A percentile compares a stretch with the other conserved stretches of the same genome.
Conservation (phyloP, 139 green algal genomes). For the Tetraselmis chui region DNA sequence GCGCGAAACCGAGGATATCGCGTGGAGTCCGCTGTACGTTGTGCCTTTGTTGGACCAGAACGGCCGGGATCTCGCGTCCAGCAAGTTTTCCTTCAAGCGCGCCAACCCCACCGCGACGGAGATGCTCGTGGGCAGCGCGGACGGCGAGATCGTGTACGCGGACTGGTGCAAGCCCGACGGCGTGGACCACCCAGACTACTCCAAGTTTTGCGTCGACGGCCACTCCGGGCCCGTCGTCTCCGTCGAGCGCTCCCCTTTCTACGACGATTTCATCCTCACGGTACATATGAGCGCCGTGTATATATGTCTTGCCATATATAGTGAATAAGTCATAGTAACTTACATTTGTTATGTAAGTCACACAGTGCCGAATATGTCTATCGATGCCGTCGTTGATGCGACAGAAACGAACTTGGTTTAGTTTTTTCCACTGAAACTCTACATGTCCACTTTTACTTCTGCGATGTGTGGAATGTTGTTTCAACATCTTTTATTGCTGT, state of each 20-base stretch:
- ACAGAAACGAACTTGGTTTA: too few relatives aligned
- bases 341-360: too few relatives aligned
- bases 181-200: conserved; percentile 60
- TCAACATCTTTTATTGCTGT: too few relatives aligned
- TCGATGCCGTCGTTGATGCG: too few relatives aligned
- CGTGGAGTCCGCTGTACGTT: conserved; percentile 63
- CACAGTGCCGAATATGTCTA: too few relatives aligned
- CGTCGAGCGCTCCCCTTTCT: conserved; percentile 71
- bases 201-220: conserved; percentile 27
- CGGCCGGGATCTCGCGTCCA: conserved; percentile 22
- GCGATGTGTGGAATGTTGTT: too few relatives aligned
- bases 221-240: conserved; percentile 49
- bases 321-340: too few relatives aligned
- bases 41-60: conserved; percentile 55
- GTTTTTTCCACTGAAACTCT: too few relatives aligned
- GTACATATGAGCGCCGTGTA: too few relatives aligned
- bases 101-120: conserved; percentile 23
- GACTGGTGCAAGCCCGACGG: conserved; percentile 42
- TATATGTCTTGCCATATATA: too few relatives aligned
- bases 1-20: conserved; percentile 39
- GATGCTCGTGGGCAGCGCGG: conserved; percentile 51
- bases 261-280: conserved; percentile 66
- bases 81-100: conserved; percentile 6
- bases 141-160: conserved; percentile 60
- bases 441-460: too few relatives aligned